phyloP scores from a whole-genome alignment of 768 basidiomycete genomes.

The Suillus bovinus region DNA sequence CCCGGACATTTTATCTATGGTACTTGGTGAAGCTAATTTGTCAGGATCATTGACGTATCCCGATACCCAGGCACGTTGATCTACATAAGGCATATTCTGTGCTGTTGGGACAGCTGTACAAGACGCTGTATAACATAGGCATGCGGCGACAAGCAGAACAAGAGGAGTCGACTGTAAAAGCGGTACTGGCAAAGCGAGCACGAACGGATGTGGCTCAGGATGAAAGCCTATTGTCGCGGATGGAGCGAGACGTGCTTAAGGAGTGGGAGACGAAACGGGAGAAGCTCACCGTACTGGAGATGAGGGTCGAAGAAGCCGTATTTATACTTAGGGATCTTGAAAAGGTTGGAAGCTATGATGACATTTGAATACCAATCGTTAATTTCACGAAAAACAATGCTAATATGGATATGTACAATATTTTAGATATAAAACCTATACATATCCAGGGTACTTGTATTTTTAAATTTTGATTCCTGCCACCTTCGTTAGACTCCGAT shows the following conservation, averaged over 20 bases:
- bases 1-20: constrained; percentile 92
- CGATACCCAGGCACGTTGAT: constrained; percentile 78
- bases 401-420: no score
- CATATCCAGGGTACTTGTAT: no score
- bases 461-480: no score
- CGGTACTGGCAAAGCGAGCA: constrained; percentile 79
- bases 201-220: constrained; percentile 84
- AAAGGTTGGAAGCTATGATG: constrained; percentile 47
- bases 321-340: constrained; percentile 87
- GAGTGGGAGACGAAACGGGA: constrained; percentile 76
- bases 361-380: constrained; percentile 31
- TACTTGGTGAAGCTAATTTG: constrained; percentile 30
- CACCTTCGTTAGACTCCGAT: no score
- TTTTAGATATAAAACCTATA: no score
- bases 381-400: no score
- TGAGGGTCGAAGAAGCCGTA: constrained; percentile 84
- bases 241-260: constrained; percentile 74
- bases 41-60: constrained; percentile 4
- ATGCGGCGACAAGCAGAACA: constrained; percentile 72
- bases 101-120: constrained; percentile 79
- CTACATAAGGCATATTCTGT: constrained; percentile 78
- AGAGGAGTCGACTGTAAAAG: constrained; percentile 61
- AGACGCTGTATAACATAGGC: constrained; percentile 86
- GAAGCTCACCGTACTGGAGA: constrained; percentile 78
- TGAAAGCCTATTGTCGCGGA: constrained; percentile 61